phyloP scores from a whole-genome alignment of 257 asterid species.

The Solanum commersonii region DNA sequence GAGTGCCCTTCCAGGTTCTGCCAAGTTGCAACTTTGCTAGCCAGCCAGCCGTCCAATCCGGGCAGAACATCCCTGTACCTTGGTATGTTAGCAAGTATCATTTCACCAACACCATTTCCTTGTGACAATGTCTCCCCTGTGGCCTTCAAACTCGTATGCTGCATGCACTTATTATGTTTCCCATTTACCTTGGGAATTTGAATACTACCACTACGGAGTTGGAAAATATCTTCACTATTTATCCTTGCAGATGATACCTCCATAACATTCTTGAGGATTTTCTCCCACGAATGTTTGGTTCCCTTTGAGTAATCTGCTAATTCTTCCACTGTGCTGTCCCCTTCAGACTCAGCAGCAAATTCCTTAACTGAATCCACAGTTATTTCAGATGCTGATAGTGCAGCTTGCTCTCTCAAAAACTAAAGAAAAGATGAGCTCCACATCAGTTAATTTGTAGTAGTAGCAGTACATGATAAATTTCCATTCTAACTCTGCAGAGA shows the following conservation, averaged over 20 bases:
- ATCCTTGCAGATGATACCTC: constrained; percentile 19
- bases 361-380: constrained; percentile 71
- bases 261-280: constrained; percentile 37
- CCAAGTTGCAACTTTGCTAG: constrained; percentile 66
- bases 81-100: constrained; percentile 63
- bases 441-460: constrained; percentile 2
- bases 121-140: constrained; percentile 64
- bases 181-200: constrained; percentile 48
- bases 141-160: constrained; percentile 58
- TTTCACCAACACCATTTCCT: constrained; percentile 65
- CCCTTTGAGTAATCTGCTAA: constrained; percentile 36
- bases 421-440: constrained; percentile 19
- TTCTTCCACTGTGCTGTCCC: constrained; percentile 44
- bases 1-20: constrained; percentile 76
- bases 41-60: constrained; percentile 76
- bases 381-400: constrained; percentile 69
- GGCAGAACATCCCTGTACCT: constrained; percentile 66
- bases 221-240: constrained; percentile 23
- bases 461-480: neutral
- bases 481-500: neutral
- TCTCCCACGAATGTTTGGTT: constrained; percentile 52
- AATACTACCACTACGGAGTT: constrained; percentile 17
- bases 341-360: constrained; percentile 55
- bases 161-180: constrained; percentile 66
- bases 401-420: constrained; percentile 94